Conservation (phyloP, 1,284 basidiomycete species). For the Irpex lacteus region DNA sequence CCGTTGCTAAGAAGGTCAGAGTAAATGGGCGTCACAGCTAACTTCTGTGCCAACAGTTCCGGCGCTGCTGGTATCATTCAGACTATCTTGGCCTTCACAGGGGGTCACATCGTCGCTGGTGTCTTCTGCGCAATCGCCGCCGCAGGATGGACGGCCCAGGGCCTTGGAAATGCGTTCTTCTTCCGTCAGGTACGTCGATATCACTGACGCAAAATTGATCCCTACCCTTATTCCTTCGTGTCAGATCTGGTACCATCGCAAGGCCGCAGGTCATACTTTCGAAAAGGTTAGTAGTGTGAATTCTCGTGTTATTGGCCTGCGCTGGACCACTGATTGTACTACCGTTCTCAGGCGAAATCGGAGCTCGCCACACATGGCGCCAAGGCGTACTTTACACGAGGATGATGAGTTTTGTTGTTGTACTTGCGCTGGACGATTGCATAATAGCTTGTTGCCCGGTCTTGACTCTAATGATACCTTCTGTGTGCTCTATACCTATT, state of each 20-base stretch:
- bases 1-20: background rate
- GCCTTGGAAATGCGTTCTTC: constrained; percentile 78
- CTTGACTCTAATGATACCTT: background rate
- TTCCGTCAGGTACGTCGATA: constrained; percentile 63
- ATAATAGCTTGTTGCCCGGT: constrained; percentile 4
- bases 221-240: background rate
- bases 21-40: background rate
- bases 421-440: background rate
- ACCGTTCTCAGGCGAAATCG: constrained; percentile 64
- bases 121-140: constrained; percentile 80
- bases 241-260: constrained; percentile 85
- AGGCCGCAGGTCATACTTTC: constrained; percentile 78
- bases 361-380: constrained; percentile 86
- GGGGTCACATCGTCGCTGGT: constrained; percentile 65
- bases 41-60: constrained; percentile 48
- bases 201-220: background rate
- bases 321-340: constrained; percentile 11
- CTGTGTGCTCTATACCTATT: background rate
- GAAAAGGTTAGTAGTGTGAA: constrained; percentile 57
- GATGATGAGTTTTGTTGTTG: constrained; percentile 36
- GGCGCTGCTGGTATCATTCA: constrained; percentile 96
- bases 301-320: background rate
- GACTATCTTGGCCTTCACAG: constrained; percentile 77
- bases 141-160: constrained; percentile 86
- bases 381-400: constrained; percentile 83